Evolutionary conservation across 805 yeast species (phyloP), one percentile per base, ranked within the genome.

Genomic region (Pichia sporocuriosa): DNA sequence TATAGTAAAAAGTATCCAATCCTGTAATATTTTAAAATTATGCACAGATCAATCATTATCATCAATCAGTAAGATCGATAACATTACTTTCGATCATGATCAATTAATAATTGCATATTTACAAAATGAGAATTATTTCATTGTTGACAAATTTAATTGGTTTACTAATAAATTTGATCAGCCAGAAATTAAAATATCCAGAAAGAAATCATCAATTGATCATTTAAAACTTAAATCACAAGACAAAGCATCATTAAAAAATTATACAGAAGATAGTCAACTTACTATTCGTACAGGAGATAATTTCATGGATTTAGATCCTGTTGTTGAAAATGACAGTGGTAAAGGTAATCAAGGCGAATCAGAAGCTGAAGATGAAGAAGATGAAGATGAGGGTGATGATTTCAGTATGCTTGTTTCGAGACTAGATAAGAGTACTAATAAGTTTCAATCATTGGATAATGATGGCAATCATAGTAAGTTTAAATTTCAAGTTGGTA

Each of bases 401-500:
- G 63, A 53, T 23, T 51, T 58, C n/a, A 45, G 34, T 40, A 59
- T 74, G 2, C 59, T 75, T 44, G 83, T 81, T 5, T 85, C 81
- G 41, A 72, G 70, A 54, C 55, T 74, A 40, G 71, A 72, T 6
- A 39, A 42, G 25, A 41, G 33, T 13, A 15, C 40, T 6, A 40
- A 26, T 11, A 15, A 19, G 12, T 13, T 24, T 10, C 20, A 24
- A 15, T 23, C 32, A 12, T 26, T 25, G 9, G 27, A 26, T 48
- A 21, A 50, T 37, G 59, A 50, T 43, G 58, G 43, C 48, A 59
- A 25, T 42, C 51, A 55, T 33, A 61, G 63, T 45, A 66, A 66
- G 44, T 72, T 74, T 47, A 71, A 70, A 42, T 75, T 79, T 17
- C 73, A 78, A 8, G 76, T 84, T 5, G 95, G 93, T 39, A 78